Base-by-base conservation (phyloP, 2,329 filamentous ascomycete genomes). In the Balansia obtecta region DNA sequence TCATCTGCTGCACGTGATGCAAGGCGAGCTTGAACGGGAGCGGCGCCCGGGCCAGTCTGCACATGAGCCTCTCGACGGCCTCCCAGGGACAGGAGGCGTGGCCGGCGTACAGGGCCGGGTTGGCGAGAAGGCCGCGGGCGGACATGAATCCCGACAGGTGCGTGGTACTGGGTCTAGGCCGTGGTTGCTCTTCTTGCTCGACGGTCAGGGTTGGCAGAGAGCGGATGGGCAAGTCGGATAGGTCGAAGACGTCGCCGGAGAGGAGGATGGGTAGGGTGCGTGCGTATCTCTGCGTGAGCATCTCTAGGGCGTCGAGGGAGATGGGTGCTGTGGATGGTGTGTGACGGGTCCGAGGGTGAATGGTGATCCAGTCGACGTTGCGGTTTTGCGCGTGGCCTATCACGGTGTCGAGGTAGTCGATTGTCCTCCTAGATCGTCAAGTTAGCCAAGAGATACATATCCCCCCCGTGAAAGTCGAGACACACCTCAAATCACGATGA, bases 1-100 rank as follows among this genome's bases (percentile, higher is more conserved):
- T 76, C 82, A 87, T 86, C 67, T 86, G 80, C 51, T 71, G 73
- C 30, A 86, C 61, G 61, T 86, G 83, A 61, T 86, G 82, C 51
- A 81, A 68, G 5, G 77, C 74, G 42, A 86, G 66, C 62, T 82
- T 81, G 55, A 79, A 74, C 2, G 81, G 82, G 30, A 86, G 67
- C 6, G 82, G 82, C 1, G 70, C 71, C 39, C 71, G 69, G 10
- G 78, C 72, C 10, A 74, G 74, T 52, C 77, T 74, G 52, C 70
- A 74, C 68, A 86, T 68, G 61, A 87, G 85, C 13, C 69, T 65
- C 59, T 82, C 78, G 22, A 86, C 74, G 1, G 77, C 80, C 45
- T 77, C 73, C 76, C 77, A 82, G 2, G 81, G 76, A 54, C 81
- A 83, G 20, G 71, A 65, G 4, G 73, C 64, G 57, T 74, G 60